These are phyloP conservation scores for Penicillium fuscoglaucum DNA, from an alignment of 2,329 filamentous ascomycete species.

Conservation along the genomic window DNA sequence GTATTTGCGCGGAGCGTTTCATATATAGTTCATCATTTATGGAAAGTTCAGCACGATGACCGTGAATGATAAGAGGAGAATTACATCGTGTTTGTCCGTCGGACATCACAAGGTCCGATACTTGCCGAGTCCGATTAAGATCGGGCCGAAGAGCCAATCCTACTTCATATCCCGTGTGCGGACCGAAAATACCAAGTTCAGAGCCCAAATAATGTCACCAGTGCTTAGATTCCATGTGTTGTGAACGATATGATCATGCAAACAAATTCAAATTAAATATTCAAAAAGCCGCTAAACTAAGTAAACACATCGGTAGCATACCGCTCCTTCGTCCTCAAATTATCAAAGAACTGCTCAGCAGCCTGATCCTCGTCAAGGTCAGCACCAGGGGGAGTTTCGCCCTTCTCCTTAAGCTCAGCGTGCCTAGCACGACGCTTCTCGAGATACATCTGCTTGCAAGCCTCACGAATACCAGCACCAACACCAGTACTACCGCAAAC, in stretches of 20 bases:
- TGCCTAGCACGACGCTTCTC: slow-evolving; percentile 33
- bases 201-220: neutral
- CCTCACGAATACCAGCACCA: slow-evolving; percentile 50
- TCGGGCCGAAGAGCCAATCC: no score
- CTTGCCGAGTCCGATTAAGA: no score
- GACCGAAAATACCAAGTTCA: neutral
- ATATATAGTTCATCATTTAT: no score
- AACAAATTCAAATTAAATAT: neutral
- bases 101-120: no score
- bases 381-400: slow-evolving; percentile 35
- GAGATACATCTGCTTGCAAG: slow-evolving; percentile 39
- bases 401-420: slow-evolving; percentile 34
- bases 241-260: neutral
- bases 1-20: no score
- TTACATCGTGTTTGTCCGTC: no score
- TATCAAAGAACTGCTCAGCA: slow-evolving; percentile 33
- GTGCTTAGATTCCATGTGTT: neutral
- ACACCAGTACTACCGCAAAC: slow-evolving; percentile 63
- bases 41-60: no score
- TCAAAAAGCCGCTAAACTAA: slow-evolving; percentile 8
- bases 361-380: slow-evolving; percentile 29
- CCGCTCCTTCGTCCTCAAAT: slow-evolving; percentile 49
- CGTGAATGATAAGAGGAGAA: no score
- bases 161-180: no score
- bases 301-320: slow-evolving; percentile 63